These are phyloP conservation scores for Paulownia fortunei DNA, from an alignment of 257 asterid species.

Conservation along the genomic window DNA sequence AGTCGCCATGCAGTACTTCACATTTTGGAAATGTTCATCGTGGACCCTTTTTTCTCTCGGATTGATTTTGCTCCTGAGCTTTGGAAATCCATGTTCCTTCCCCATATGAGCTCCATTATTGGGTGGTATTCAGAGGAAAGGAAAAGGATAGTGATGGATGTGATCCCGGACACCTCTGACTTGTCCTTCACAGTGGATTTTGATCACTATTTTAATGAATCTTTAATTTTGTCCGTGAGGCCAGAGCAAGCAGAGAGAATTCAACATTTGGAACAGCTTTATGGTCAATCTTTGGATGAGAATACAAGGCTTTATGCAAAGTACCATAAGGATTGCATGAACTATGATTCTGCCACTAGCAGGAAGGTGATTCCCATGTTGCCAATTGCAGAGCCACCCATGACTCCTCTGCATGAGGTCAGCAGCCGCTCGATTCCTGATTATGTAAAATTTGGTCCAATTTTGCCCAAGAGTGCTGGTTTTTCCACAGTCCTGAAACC, in stretches of 20 bases:
- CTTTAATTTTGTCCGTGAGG: slow-evolving; percentile 68
- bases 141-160: slow-evolving; percentile 72
- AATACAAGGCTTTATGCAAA: slow-evolving; percentile 75
- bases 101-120: slow-evolving; percentile 72
- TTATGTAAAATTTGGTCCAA: slow-evolving; percentile 82
- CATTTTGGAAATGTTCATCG: slow-evolving; percentile 65
- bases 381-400: slow-evolving; percentile 84
- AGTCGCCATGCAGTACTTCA: slow-evolving; percentile 54
- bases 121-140: slow-evolving; percentile 87
- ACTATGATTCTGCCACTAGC: slow-evolving; percentile 58
- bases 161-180: slow-evolving; percentile 68
- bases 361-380: slow-evolving; percentile 71
- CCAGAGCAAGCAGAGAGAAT: slow-evolving; percentile 85
- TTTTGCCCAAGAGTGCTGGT: slow-evolving; percentile 80
- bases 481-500: slow-evolving; percentile 56
- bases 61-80: slow-evolving; percentile 85
- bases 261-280: slow-evolving; percentile 60
- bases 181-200: slow-evolving; percentile 69
- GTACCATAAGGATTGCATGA: slow-evolving; percentile 72
- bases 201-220: slow-evolving; percentile 64
- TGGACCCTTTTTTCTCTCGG: slow-evolving; percentile 82
- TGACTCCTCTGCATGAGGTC: slow-evolving; percentile 75
- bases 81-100: slow-evolving; percentile 71
- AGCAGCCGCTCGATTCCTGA: slow-evolving; percentile 67
- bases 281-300: slow-evolving; percentile 76